Base-by-base conservation (phyloP, 2,329 filamentous ascomycete genomes). In the Allantophomopsis lycopodina region DNA sequence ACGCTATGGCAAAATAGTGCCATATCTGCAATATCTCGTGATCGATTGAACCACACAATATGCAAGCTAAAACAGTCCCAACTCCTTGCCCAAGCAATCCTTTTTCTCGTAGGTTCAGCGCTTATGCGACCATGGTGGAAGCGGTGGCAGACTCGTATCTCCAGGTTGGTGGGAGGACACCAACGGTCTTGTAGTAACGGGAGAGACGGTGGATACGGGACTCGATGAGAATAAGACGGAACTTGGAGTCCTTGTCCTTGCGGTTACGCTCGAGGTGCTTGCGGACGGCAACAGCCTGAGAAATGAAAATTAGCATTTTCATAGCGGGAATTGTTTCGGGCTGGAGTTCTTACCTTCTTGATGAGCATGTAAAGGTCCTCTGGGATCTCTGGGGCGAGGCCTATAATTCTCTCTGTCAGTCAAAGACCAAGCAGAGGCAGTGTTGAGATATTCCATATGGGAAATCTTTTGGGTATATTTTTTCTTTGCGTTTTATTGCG, bases 241-340 rank as follows among this genome's bases (percentile, higher is more conserved):
- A 98, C 79, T 98, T 98, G 76, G 82, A 85, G 78, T 98, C 91
- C 77, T 87, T 94, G 79, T 98, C 91, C 81, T 98, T 98, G 72
- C 91, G 89, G 83, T 98, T 98, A 71, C 86, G 86, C 80, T 95
- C 87, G 56, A 98, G 86, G 73, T 98, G 93, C 85, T 98, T 98
- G 74, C 91, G 89, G 73, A 98, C 91, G 63, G 88, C 83, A 58
- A 95, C 88, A 58, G 88, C 88, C 87, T 91, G 46, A 28, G 11
- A 8, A 10, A 5, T 4, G 8, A 12, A 8, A 8, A 28, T 28
- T 28, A 28, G 23, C 23, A 28, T 28, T 56, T 12, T 38, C 36
- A 7, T n/a, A n/a, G n/a, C n/a, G n/a, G n/a, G 18, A 31, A 16
- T 15, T 36, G 42, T 31, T 28, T 28, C 8, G 7, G 10, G 45